Conservation (phyloP, 371 early-diverging fungal species). For the Mucor plumbeus region DNA sequence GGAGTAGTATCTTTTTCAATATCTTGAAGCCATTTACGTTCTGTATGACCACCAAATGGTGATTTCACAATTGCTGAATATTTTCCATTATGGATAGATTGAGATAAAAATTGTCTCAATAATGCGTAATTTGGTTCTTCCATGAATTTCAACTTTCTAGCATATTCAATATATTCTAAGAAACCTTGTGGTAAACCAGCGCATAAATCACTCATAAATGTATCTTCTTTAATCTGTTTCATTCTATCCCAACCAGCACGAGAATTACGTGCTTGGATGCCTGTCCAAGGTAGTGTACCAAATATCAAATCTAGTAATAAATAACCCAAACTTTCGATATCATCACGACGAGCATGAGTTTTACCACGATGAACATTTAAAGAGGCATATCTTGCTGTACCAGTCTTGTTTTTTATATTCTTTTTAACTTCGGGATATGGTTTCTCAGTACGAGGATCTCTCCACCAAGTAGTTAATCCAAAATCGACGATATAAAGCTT, state of each 20-base stretch:
- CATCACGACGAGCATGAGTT: slow-evolving; percentile 64
- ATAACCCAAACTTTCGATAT: slow-evolving; percentile 67
- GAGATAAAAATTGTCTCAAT: slow-evolving; percentile 47
- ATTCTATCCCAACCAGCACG: slow-evolving; percentile 68
- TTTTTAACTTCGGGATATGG: slow-evolving; percentile 53
- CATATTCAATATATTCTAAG: slow-evolving; percentile 72
- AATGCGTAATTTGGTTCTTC: slow-evolving; percentile 92
- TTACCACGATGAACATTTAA: slow-evolving; percentile 64
- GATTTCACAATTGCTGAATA: slow-evolving; percentile 28
- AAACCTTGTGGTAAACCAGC: slow-evolving; percentile 62
- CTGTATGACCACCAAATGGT: slow-evolving; percentile 37
- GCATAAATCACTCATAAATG: slow-evolving; percentile 57
- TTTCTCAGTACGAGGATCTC: slow-evolving; percentile 46
- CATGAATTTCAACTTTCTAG: slow-evolving; percentile 80
- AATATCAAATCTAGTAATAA: slow-evolving; percentile 61
- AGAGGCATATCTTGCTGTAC: slow-evolving; percentile 71
- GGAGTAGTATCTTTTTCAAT: slow-evolving; percentile 21
- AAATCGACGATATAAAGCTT: slow-evolving; percentile 60
- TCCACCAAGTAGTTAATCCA: slow-evolving; percentile 60
- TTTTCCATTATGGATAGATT: slow-evolving; percentile 38
- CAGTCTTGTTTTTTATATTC: slow-evolving; percentile 55
- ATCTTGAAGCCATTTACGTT: slow-evolving; percentile 23
- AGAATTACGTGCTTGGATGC: slow-evolving; percentile 63
- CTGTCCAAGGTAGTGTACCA: slow-evolving; percentile 67
- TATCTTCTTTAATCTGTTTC: slow-evolving; percentile 60